These are phyloP conservation scores for Pisolithus microcarpus DNA, from an alignment of 768 basidiomycete genomes.

Conservation along the genomic window DNA sequence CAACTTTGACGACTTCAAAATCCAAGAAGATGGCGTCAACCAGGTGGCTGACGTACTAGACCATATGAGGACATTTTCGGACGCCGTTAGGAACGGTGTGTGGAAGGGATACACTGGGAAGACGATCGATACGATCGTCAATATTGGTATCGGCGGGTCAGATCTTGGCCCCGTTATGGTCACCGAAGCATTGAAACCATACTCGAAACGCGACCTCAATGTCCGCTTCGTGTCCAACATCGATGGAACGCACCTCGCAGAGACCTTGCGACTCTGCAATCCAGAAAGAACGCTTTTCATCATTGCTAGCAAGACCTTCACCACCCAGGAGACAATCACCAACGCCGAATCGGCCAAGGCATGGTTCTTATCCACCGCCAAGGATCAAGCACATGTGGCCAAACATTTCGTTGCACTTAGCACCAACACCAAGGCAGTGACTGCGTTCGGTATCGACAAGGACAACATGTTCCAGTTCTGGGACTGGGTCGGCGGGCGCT, in stretches of 20 bases:
- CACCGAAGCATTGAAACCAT: constrained; percentile 91
- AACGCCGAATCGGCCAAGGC: constrained; percentile 90
- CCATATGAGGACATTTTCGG: constrained; percentile 89
- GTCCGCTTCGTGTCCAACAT: constrained; percentile 95
- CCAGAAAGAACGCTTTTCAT: constrained; percentile 95
- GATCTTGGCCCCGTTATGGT: constrained; percentile 99
- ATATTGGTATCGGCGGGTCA: constrained; percentile 98
- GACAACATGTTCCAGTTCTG: constrained; percentile 99
- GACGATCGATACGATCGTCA: constrained; percentile 88
- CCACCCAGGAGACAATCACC: constrained; percentile 99
- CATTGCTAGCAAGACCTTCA: constrained; percentile 98
- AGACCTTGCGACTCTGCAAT: constrained; percentile 73
- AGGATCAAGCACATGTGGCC: constrained; percentile 86
- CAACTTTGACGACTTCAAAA: constrained; percentile 68
- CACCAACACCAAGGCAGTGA: constrained; percentile 92
- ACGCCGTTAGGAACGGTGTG: constrained; percentile 72
- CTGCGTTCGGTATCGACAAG: constrained; percentile 83
- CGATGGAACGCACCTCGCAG: constrained; percentile 95
- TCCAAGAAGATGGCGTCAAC: constrained; percentile 71
- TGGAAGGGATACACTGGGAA: constrained; percentile 99
- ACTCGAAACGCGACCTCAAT: constrained; percentile 81
- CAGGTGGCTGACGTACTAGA: constrained; percentile 78
- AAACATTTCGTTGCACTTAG: constrained; percentile 99
- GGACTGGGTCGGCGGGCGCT: constrained; percentile 99
- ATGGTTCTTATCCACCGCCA: constrained; percentile 86